Conservation (phyloP, 1,284 basidiomycete genomes). For the Puccinia polysora region DNA sequence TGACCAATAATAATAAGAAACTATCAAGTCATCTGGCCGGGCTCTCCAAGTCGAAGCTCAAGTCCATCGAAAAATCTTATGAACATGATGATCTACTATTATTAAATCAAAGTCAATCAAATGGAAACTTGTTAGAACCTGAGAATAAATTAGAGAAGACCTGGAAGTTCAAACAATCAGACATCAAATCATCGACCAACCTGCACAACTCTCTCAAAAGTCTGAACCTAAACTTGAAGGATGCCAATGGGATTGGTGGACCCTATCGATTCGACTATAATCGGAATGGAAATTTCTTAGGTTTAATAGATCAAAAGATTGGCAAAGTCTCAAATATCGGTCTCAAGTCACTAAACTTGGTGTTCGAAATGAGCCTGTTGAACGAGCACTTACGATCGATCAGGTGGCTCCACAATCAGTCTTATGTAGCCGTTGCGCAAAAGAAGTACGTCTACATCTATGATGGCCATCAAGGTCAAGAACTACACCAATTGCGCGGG, state of each 20-base stretch:
- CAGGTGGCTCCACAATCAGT: conserved; percentile 83
- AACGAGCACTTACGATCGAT: conserved; percentile 24
- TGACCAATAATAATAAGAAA: conserved; percentile 38
- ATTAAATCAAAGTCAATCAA: conserved; percentile 16
- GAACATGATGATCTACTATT: conserved; percentile 39
- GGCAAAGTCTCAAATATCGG: conserved; percentile 22
- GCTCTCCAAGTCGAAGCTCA: conserved; percentile 14
- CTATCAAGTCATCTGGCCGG: conserved; percentile 33
- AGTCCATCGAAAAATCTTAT: conserved; percentile 13
- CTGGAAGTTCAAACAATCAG: conserved; percentile 26
- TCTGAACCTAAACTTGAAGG: conserved; percentile 24
- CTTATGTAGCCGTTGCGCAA: conserved; percentile 90
- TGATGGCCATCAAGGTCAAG: conserved; percentile 78
- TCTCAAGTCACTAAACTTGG: conserved; percentile 20
- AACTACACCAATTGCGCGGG: conserved; percentile 70
- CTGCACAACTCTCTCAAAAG: conserved; percentile 6
- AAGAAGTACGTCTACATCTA: conserved; percentile 96
- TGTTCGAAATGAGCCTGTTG: conserved; percentile 17
- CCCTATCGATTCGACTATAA: conserved; percentile 37
- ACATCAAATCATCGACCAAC: conserved; percentile 32
- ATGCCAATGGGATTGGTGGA: conserved; percentile 19
- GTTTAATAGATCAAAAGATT: conserved; percentile 11
- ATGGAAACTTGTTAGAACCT: conserved; percentile 26
- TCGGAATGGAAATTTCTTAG: conserved; percentile 27
- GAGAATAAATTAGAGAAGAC: conserved; percentile 37